These are phyloP conservation scores for Apostasia shenzhenica DNA, from an alignment of 106 monocot genomes.

Conservation along the genomic window DNA sequence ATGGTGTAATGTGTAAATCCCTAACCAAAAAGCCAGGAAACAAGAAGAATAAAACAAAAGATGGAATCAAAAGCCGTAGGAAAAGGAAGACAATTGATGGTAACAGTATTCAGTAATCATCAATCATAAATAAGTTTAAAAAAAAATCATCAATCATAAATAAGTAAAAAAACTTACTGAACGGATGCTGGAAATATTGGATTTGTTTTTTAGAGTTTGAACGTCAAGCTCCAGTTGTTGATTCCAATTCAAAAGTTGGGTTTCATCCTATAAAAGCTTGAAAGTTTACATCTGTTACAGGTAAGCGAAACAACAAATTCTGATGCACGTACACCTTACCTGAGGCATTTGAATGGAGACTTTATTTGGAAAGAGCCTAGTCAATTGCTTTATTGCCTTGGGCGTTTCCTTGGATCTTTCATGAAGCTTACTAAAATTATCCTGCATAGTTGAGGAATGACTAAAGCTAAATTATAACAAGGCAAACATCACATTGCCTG, in stretches of 20 bases:
- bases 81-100: no score
- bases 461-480: background rate
- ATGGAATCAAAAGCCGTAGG: no score
- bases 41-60: no score
- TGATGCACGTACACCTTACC: constrained; percentile 19
- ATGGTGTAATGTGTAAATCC: no score
- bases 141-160: no score
- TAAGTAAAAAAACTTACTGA: constrained; percentile 45
- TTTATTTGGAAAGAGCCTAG: constrained; percentile 85
- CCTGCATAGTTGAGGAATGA: constrained; percentile 25
- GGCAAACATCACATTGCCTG: background rate
- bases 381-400: constrained; percentile 83
- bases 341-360: constrained; percentile 81
- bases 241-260: constrained; percentile 70
- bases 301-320: background rate
- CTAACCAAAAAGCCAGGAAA: no score
- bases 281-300: constrained; percentile 5
- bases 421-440: constrained; percentile 69
- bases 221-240: constrained; percentile 86
- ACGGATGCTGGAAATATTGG: constrained; percentile 67
- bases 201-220: constrained; percentile 90
- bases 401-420: constrained; percentile 86
- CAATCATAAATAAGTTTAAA: no score
- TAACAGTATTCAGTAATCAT: no score
- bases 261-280: constrained; percentile 55